A percentile compares a stretch with the other conserved stretches of the same genome.
Evolutionary conservation across 345 rosid species (phyloP).

Genomic region (Linum tenue): DNA sequence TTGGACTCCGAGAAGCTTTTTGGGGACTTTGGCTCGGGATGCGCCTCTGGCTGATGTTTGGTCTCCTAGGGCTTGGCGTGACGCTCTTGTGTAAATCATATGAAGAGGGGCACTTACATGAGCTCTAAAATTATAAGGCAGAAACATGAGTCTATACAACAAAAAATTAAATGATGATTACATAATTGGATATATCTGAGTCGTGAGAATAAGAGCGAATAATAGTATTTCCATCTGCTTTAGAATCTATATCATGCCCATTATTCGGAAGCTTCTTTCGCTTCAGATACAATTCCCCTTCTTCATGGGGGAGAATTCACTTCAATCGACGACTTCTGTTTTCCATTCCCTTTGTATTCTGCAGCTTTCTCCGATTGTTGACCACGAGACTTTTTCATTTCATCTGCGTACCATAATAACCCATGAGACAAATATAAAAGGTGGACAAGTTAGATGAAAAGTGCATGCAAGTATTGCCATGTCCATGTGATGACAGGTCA

Average conservation of each 20-base stretch:
- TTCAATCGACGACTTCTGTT: slow-evolving; percentile 20
- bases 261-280: slow-evolving; percentile 27
- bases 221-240: slow-evolving; percentile 18
- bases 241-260: slow-evolving; percentile 30
- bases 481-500: neutral
- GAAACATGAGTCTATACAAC: neutral
- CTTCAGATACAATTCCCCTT: slow-evolving; percentile 53
- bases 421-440: neutral
- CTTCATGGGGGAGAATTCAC: slow-evolving; percentile 36
- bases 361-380: slow-evolving; percentile 10
- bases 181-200: slow-evolving; percentile 54
- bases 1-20: slow-evolving; percentile 3
- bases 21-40: slow-evolving; percentile 32
- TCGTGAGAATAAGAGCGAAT: slow-evolving; percentile 19
- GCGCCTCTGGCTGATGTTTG: slow-evolving; percentile 25
- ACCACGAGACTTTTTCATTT: slow-evolving; percentile 16
- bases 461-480: neutral
- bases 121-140: neutral
- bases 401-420: slow-evolving; percentile 24
- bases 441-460: neutral
- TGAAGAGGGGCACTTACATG: neutral
- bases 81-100: slow-evolving; percentile 34
- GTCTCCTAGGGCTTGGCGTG: slow-evolving; percentile 37
- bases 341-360: slow-evolving; percentile 21
- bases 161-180: slow-evolving; percentile 17